Evolutionary conservation across 2,329 filamentous ascomycete genomes (phyloP).

Genomic region (Capronia americana): DNA sequence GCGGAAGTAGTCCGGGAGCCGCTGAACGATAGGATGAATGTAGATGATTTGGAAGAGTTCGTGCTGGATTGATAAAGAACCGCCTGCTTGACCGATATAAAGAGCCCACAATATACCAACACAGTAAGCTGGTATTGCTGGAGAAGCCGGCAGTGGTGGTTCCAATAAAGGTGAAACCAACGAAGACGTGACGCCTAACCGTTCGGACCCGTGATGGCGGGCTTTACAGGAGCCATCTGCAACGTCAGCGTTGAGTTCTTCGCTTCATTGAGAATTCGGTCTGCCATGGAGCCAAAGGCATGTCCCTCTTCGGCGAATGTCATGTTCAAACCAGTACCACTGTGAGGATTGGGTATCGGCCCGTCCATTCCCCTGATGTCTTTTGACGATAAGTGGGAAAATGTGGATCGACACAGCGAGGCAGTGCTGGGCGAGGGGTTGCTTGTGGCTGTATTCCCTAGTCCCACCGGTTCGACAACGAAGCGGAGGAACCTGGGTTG

Average conservation of each 20-base stretch:
- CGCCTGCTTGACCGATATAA: not conserved
- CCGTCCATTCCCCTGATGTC: not conserved
- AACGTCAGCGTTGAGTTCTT: not conserved
- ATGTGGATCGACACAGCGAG: slow-evolving; percentile 4
- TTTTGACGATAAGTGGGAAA: not conserved
- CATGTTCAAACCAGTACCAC: not conserved
- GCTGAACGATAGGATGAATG: no score
- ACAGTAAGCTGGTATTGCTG: not conserved
- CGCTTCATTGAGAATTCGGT: not conserved
- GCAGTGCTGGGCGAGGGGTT: not conserved
- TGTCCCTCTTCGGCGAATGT: not conserved
- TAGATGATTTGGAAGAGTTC: not conserved
- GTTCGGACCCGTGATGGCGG: not conserved
- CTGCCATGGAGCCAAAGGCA: not conserved
- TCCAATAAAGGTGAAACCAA: not conserved
- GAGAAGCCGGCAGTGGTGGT: no score
- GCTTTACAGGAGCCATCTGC: not conserved
- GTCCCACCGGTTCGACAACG: not conserved
- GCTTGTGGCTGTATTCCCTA: not conserved
- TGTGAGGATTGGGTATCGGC: not conserved
- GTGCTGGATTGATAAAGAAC: not conserved
- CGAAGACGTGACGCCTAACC: not conserved
- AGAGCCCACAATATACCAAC: not conserved
- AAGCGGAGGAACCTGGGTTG: not conserved
- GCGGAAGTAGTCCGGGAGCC: no score